A percentile compares a stretch with the other conserved stretches of the same genome.
Evolutionary conservation across 2,329 filamentous ascomycete species (phyloP).

Genomic region (Penicillium sp.): DNA sequence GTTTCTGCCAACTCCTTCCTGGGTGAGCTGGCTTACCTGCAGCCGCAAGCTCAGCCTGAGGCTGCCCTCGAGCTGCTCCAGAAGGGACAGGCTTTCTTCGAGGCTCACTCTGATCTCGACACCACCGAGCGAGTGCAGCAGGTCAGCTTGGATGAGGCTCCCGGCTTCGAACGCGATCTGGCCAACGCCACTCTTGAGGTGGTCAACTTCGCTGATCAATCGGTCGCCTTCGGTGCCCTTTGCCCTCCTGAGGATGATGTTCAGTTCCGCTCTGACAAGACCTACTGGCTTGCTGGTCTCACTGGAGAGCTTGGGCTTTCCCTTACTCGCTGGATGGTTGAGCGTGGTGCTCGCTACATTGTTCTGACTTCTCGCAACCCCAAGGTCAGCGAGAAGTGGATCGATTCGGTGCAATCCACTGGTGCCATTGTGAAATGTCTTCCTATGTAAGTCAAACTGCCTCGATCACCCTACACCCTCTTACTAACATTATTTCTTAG

Average conservation of each 20-base stretch:
- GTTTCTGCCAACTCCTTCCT: neutral
- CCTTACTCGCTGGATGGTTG: slow-evolving; percentile 29
- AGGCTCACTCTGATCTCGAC: neutral
- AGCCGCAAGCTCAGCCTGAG: neutral
- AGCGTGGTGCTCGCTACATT: slow-evolving; percentile 23
- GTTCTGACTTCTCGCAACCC: slow-evolving; percentile 28
- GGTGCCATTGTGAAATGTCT: slow-evolving; percentile 5
- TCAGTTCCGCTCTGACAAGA: neutral
- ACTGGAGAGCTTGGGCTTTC: slow-evolving; percentile 1
- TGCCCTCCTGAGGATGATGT: neutral
- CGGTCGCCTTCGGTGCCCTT: neutral
- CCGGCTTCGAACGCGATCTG: neutral
- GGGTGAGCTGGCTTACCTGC: neutral
- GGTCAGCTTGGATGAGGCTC: neutral
- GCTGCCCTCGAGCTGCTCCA: neutral
- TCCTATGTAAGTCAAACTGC: neutral
- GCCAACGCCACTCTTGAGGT: neutral
- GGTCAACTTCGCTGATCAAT: neutral
- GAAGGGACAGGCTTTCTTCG: neutral
- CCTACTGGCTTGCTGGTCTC: slow-evolving; percentile 1
- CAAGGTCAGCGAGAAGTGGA: slow-evolving; percentile 18
- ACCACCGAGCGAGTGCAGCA: neutral
- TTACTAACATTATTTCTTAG: neutral
- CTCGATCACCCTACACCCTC: neutral
- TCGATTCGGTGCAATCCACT: slow-evolving; percentile 13